phyloP scores from a whole-genome alignment of 495 filamentous ascomycete genomes.

The Penicillium samsonianum region DNA sequence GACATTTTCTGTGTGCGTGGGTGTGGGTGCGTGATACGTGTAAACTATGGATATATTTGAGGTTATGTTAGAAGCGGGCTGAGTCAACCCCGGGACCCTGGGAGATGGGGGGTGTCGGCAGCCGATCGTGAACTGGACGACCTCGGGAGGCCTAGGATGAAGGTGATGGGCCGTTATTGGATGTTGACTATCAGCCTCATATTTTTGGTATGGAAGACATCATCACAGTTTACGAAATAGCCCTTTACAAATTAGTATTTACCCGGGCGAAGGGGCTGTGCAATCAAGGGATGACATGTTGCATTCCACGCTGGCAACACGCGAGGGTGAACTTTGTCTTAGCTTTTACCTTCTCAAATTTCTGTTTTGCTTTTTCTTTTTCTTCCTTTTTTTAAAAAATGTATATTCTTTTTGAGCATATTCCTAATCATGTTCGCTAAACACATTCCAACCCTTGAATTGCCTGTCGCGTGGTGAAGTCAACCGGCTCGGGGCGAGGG shows the following conservation, averaged over 20 bases:
- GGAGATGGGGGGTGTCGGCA: background rate
- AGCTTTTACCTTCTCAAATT: background rate
- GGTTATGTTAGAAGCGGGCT: background rate
- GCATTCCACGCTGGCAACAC: constrained; percentile 24
- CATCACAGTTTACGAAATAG: background rate
- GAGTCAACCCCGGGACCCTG: constrained; percentile 2
- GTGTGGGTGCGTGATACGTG: constrained; percentile 2
- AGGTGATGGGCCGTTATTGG: background rate
- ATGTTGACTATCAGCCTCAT: constrained; percentile 1
- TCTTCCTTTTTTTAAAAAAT: background rate
- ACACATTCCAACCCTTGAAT: constrained; percentile 12
- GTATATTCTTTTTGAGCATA: background rate
- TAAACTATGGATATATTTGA: background rate
- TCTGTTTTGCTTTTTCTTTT: background rate
- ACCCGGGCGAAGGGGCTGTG: constrained; percentile 29
- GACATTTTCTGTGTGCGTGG: background rate
- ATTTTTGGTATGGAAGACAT: background rate
- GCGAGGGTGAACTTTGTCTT: constrained; percentile 15
- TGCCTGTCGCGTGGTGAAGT: constrained; percentile 20
- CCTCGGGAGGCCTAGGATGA: background rate
- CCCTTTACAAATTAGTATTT: background rate
- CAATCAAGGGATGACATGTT: constrained; percentile 36
- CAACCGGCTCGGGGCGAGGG: constrained; percentile 31
- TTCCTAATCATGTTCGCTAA: constrained; percentile 4
- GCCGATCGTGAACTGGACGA: background rate